A percentile compares a stretch with the other conserved stretches of the same genome.
Evolutionary conservation across 2,329 filamentous ascomycete genomes (phyloP).

Genomic region (Pleomassaria siparia): DNA sequence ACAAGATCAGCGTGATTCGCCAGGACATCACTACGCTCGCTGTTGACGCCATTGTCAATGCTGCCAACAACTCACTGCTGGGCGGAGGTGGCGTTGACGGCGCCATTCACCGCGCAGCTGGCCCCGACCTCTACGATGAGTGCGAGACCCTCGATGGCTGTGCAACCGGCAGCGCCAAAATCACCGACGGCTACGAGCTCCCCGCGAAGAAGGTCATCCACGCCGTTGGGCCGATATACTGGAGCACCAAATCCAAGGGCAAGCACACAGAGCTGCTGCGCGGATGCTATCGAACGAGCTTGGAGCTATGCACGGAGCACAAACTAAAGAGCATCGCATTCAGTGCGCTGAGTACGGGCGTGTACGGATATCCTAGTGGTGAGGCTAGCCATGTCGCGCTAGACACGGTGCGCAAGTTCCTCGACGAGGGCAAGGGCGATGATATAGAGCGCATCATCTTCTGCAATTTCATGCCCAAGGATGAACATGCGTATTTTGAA

Average conservation of each 20-base stretch:
- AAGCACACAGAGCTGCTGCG: conserved; percentile 51
- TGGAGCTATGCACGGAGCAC: conserved; percentile 71
- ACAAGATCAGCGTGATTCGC: conserved; percentile 68
- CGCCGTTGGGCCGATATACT: conserved; percentile 83
- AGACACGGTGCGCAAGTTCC: conserved; percentile 58
- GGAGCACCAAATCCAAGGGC: conserved; percentile 41
- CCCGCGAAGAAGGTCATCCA: conserved; percentile 83
- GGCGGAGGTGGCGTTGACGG: conserved; percentile 83
- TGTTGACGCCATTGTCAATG: conserved; percentile 88
- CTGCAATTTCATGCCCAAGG: conserved; percentile 79
- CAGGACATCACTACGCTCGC: conserved; percentile 80
- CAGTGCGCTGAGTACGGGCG: conserved; percentile 79
- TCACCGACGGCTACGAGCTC: conserved; percentile 75
- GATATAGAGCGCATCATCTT: conserved; percentile 77
- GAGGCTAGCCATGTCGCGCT: conserved; percentile 75
- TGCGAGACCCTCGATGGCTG: conserved; percentile 74
- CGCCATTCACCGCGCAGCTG: conserved; percentile 82
- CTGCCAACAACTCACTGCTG: conserved; percentile 75
- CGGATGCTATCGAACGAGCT: conserved; percentile 68
- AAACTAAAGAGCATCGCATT: conserved; percentile 76
- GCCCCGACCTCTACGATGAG: conserved; percentile 66
- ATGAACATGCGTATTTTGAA: conserved; percentile 71
- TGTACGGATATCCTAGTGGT: conserved; percentile 81
- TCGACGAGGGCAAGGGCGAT: conserved; percentile 49
- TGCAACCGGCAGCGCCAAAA: conserved; percentile 75